Evolutionary conservation across 2,329 filamentous ascomycete genomes (phyloP), one percentile per base, ranked within the genome.

Genomic region (Akanthomyces lecanii): DNA sequence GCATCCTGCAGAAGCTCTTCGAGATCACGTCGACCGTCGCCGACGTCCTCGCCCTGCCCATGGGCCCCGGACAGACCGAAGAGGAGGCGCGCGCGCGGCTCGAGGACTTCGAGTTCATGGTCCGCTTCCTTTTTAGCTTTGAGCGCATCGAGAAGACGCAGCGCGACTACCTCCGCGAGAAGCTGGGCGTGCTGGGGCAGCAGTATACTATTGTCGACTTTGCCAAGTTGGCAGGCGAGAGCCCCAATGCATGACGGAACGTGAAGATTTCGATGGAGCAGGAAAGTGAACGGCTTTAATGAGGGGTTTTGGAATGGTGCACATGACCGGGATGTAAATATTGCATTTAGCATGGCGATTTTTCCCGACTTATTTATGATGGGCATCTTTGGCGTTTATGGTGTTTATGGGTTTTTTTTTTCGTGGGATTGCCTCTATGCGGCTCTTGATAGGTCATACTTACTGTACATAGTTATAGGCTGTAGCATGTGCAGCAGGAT

Each of bases 1-100:
- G 81, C 25, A 83, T 86, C 61, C 74, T 85, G 59, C 80, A 84
- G 65, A 86, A 86, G 69, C 74, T 86, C 5, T 84, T 86, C 62
- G 84, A 86, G 67, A 83, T 86, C 65, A 82, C 82, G 0, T 84
- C 82, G 68, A 85, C 82, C 2, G 82, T 86, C 52, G 82, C 83
- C 10, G 83, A 86, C 66, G 83, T 86, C 2, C 76, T 85, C 25
- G 80, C 82, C 51, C 73, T 85, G 16, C 80, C 81, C 0, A 75
- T 77, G 7, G 76, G 76, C 0, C 76, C 78, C 0, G 65, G 66
- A 28, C 57, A 72, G 61, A 69, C 68, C 10, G 70, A 78, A 4
- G 75, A 80, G 45, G 81, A 82, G 36, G 79, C 78, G 2, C 73
- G 75, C 5, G 74, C 78, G 4, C 75, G 81, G 18, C 79, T 85